A percentile compares a stretch with the other conserved stretches of the same genome.
Evolutionary conservation across 2,329 filamentous ascomycete species (phyloP).

Genomic region (Ploettnerulaceae sp.): DNA sequence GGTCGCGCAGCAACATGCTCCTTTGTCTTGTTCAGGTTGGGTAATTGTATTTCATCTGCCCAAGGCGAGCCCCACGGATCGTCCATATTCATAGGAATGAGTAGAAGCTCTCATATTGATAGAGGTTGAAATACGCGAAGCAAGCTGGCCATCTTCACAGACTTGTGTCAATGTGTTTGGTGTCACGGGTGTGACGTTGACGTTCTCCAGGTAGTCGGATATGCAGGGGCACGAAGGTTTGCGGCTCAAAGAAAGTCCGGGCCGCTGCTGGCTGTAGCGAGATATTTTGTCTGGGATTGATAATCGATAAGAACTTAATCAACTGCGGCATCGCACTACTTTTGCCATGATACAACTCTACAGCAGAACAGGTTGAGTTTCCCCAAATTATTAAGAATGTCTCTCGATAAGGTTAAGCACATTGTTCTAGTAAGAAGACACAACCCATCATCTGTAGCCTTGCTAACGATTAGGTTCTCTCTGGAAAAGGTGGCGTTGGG

Average conservation of each 20-base stretch:
- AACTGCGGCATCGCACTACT: background rate
- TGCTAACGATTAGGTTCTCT: conserved; percentile 56
- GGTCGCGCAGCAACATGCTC: conserved; percentile 14
- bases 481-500: conserved; percentile 95
- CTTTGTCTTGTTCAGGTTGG: conserved; percentile 14
- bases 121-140: conserved; percentile 7
- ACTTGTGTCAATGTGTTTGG: conserved; percentile 10
- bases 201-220: background rate
- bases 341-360: conserved; percentile 18
- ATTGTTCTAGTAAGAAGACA: conserved; percentile 60
- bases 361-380: background rate
- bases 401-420: conserved; percentile 66
- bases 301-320: conserved; percentile 30
- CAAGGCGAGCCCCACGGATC: conserved; percentile 38
- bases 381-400: conserved; percentile 43
- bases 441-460: background rate
- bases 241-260: background rate
- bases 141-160: conserved; percentile 1
- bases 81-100: conserved; percentile 33
- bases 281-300: conserved; percentile 23
- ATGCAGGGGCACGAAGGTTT: background rate
- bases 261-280: background rate
- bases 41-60: conserved; percentile 33
- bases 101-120: conserved; percentile 31
- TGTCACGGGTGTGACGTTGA: conserved; percentile 9